These are phyloP conservation scores for Plasmodium malariae DNA, from an alignment of 169 alveolate species.

Conservation along the genomic window DNA sequence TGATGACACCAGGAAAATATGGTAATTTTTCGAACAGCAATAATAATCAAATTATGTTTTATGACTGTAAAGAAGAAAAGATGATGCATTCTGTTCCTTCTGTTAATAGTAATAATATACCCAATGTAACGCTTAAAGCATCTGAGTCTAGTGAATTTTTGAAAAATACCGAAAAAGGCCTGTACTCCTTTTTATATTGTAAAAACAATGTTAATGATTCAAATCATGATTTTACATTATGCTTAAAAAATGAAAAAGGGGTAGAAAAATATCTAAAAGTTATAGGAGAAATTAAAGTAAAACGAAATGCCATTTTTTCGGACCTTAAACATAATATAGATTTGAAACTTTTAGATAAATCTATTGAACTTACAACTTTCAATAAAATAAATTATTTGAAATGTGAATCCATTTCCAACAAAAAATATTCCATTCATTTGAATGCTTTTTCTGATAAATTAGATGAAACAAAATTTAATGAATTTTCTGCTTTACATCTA, in stretches of 20 bases:
- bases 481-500: conserved; percentile 63
- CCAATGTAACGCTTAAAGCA: neutral
- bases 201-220: conserved; percentile 35
- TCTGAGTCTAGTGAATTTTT: conserved; percentile 27
- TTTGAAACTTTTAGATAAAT: conserved; percentile 45
- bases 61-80: conserved; percentile 61
- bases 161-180: conserved; percentile 30
- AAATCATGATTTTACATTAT: conserved; percentile 41
- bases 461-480: conserved; percentile 61
- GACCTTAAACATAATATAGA: conserved; percentile 57
- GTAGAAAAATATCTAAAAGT: conserved; percentile 59
- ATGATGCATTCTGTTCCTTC: neutral
- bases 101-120: neutral
- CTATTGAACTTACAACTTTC: conserved; percentile 36
- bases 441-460: conserved; percentile 72
- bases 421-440: conserved; percentile 56
- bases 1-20: conserved; percentile 28
- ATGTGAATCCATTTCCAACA: conserved; percentile 13
- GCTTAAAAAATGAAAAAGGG: conserved; percentile 62
- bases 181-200: conserved; percentile 65
- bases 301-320: conserved; percentile 48
- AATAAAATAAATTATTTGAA: conserved; percentile 33
- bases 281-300: conserved; percentile 61
- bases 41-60: conserved; percentile 6
- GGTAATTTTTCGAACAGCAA: neutral